phyloP scores from a whole-genome alignment of 2,329 filamentous ascomycete species.

The Xylaria multiplex region DNA sequence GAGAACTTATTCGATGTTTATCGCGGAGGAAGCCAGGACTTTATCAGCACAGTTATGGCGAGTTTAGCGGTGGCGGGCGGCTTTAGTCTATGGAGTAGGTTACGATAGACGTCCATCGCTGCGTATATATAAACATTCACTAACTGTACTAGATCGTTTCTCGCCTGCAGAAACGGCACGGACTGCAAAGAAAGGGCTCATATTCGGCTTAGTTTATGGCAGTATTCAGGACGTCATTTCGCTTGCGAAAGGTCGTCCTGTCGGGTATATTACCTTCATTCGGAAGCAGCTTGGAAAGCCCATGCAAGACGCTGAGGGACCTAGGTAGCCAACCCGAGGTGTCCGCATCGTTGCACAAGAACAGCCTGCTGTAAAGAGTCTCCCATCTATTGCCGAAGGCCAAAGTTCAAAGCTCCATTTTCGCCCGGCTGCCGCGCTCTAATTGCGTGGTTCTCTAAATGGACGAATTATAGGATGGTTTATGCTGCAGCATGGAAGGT shows the following conservation, averaged over 20 bases:
- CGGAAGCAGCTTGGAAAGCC: slow-evolving; percentile 55
- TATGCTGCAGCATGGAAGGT: slow-evolving; percentile 26
- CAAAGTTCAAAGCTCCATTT: slow-evolving; percentile 6
- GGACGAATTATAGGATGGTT: slow-evolving; percentile 20
- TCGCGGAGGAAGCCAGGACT: slow-evolving; percentile 74
- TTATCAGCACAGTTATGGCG: slow-evolving; percentile 82
- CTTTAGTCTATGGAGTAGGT: slow-evolving; percentile 87
- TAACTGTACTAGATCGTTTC: slow-evolving; percentile 71
- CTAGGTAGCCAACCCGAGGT: slow-evolving; percentile 4
- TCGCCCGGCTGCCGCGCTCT: slow-evolving; percentile 26
- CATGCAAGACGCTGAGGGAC: slow-evolving; percentile 33
- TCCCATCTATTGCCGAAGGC: background rate
- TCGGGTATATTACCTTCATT: slow-evolving; percentile 78
- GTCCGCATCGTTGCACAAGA: background rate
- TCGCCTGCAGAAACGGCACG: slow-evolving; percentile 79
- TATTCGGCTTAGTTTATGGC: slow-evolving; percentile 83
- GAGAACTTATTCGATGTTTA: slow-evolving; percentile 87
- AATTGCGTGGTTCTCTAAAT: background rate
- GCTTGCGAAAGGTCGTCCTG: slow-evolving; percentile 73
- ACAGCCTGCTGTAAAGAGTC: slow-evolving; percentile 1
- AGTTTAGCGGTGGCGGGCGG: slow-evolving; percentile 84
- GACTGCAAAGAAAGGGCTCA: slow-evolving; percentile 81
- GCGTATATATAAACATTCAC: slow-evolving; percentile 21
- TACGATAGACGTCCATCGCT: background rate
- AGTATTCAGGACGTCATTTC: slow-evolving; percentile 80